Evolutionary conservation across 352 stramenopile genomes (phyloP).

Genomic region (Chrysophaeum taylorii): DNA sequence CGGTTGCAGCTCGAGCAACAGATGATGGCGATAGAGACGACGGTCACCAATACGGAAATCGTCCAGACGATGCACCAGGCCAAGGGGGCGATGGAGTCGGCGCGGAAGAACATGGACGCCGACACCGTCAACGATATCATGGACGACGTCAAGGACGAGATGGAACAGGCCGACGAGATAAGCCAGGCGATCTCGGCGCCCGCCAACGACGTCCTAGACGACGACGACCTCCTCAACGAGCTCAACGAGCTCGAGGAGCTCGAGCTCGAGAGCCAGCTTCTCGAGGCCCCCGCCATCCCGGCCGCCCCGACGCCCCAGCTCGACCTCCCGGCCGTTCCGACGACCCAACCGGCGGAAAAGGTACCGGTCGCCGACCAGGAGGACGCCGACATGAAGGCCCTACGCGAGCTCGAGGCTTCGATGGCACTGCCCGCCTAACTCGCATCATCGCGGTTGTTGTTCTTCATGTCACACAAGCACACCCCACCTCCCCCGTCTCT

Average conservation of each 20-base stretch:
- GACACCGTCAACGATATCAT: conserved; percentile 95
- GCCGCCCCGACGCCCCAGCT: conserved; percentile 36
- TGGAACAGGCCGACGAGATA: conserved; percentile 87
- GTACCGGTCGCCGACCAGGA: conserved; percentile 54
- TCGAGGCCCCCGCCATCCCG: conserved; percentile 30
- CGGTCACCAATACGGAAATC: conserved; percentile 88
- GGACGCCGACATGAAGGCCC: conserved; percentile 63
- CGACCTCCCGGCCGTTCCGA: conserved; percentile 58
- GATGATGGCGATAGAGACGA: conserved; percentile 76
- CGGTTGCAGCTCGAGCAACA: conserved; percentile 39
- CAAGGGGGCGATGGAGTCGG: conserved; percentile 84
- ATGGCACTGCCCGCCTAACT: too few relatives aligned
- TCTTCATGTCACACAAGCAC: too few relatives aligned
- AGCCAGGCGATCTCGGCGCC: conserved; percentile 78
- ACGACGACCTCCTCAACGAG: conserved; percentile 87
- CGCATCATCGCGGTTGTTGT: too few relatives aligned
- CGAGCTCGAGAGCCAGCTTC: conserved; percentile 72
- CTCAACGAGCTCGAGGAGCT: conserved; percentile 79
- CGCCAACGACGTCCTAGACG: conserved; percentile 75
- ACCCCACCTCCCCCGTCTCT: too few relatives aligned
- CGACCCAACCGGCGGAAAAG: conserved; percentile 53
- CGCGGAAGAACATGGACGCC: conserved; percentile 84
- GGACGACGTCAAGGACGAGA: conserved; percentile 93
- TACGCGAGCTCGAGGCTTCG: conserved; percentile 65
- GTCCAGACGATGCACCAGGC: conserved; percentile 83